phyloP scores from a whole-genome alignment of 305 asterid species.

The Plantago rigida region DNA sequence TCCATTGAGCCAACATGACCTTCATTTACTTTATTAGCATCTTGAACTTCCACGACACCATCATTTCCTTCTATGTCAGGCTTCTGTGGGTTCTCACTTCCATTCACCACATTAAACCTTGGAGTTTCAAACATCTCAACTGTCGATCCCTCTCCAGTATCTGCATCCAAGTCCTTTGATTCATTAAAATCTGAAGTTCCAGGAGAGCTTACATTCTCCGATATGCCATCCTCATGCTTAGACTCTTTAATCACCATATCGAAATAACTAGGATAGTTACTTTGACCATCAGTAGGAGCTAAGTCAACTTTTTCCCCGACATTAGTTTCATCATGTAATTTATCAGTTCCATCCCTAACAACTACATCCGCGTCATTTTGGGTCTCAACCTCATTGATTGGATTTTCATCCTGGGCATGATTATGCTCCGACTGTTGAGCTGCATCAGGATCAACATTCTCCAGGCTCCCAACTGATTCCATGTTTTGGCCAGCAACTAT shows the following conservation, averaged over 20 bases:
- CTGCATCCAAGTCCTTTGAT: constrained; percentile 27
- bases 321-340: constrained; percentile 27
- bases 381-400: constrained; percentile 28
- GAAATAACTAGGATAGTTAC: constrained; percentile 26
- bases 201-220: constrained; percentile 30
- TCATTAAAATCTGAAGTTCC: constrained; percentile 32
- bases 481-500: constrained; percentile 22
- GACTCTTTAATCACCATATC: constrained; percentile 30
- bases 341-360: constrained; percentile 28
- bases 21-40: constrained; percentile 24
- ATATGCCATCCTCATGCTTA: constrained; percentile 32
- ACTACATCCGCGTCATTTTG: constrained; percentile 25
- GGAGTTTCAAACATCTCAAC: constrained; percentile 22
- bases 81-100: constrained; percentile 27
- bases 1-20: constrained; percentile 20
- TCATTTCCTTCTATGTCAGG: constrained; percentile 20
- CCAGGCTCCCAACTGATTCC: constrained; percentile 29
- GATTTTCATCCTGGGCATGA: constrained; percentile 22
- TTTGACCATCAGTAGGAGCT: constrained; percentile 25
- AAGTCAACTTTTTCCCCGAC: constrained; percentile 32
- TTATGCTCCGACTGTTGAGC: constrained; percentile 27
- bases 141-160: constrained; percentile 20
- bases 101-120: constrained; percentile 24
- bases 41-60: constrained; percentile 22
- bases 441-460: constrained; percentile 26